Conservation (phyloP, 805 yeast genomes). For the Saccharomycopsis sp. region DNA sequence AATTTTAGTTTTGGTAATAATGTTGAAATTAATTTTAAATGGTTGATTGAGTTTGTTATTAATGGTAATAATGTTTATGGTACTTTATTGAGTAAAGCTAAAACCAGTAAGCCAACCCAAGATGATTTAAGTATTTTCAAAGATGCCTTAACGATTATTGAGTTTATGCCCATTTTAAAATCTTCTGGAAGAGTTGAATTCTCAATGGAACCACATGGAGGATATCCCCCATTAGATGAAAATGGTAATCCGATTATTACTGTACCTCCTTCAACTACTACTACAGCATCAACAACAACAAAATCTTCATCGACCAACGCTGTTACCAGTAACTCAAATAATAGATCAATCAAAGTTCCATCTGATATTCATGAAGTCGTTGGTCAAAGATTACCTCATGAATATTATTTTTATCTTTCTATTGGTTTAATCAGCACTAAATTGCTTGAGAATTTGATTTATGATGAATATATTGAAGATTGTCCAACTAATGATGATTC, state of each 20-base stretch:
- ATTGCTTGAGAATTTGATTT: conserved; percentile 54
- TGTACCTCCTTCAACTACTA: background rate
- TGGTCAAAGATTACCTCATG: conserved; percentile 80
- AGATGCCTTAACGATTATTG: conserved; percentile 58
- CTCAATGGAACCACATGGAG: conserved; percentile 31
- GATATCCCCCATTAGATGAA: conserved; percentile 6
- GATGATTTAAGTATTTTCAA: conserved; percentile 29
- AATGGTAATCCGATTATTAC: too few species aligned
- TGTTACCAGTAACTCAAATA: conserved; percentile 10
- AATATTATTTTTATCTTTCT: conserved; percentile 70
- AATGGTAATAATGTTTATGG: conserved; percentile 39
- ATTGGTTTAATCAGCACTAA: conserved; percentile 61
- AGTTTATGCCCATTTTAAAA: conserved; percentile 65
- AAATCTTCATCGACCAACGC: conserved; percentile 13
- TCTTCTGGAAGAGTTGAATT: conserved; percentile 60
- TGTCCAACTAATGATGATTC: conserved; percentile 60
- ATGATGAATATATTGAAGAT: conserved; percentile 51
- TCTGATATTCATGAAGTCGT: conserved; percentile 72
- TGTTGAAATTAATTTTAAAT: conserved; percentile 16
- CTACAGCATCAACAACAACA: conserved; percentile 14
- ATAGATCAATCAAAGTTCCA: conserved; percentile 34
- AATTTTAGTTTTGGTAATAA: conserved; percentile 1
- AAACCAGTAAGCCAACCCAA: background rate
- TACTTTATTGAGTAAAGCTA: conserved; percentile 31
- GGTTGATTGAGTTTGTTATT: conserved; percentile 17